Evolutionary conservation across 495 filamentous ascomycete genomes (phyloP), one percentile per base, ranked within the genome.

Genomic region (Tricharina praecox): DNA sequence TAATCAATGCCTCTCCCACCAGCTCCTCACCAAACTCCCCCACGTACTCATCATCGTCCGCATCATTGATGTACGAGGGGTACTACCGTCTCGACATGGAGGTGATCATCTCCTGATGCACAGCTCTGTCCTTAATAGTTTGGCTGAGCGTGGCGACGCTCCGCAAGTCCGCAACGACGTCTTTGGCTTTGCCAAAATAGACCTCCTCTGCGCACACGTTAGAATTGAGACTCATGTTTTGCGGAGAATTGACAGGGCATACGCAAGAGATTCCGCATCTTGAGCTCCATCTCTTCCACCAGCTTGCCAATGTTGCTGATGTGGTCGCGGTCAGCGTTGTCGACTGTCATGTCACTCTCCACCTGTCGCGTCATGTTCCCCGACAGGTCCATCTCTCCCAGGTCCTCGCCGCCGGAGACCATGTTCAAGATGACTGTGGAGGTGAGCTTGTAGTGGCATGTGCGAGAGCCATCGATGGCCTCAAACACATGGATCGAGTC

Each of bases 401-500:
- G 73, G 13, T 71, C 68, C 42, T 81, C 72, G 32, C 71, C 77
- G 48, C 72, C 70, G 35, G 75, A 80, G 23, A 83, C 76, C 18
- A 99, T 70, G 51, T 85, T 81, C 32, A 99, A 69, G 50, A 99
- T 96, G 25, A 99, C 87, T 24, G 90, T 99, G 58, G 81, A 87
- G 2, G 90, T 99, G 45, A 99, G 78, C 64, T 94, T 93, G 74
- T 99, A 99, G 63, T 93, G 87, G 50, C 84, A 82, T 57, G 76
- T 81, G 52, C 90, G 82, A 35, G 79, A 82, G 51, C 86, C 80
- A 64, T 96, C 88, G 23, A 46, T 20, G 55, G 77, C 81, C 61
- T 99, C 90, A 65, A 99, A 94, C 48, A 99, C 90, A 68, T 99
- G 90, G 64, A 99, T 95, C 54, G 82, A 90, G 64, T 99, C 92